Evolutionary conservation across 306 rosid genomes (phyloP), one percentile per base, ranked within the genome.

Genomic region (Quercus alba): DNA sequence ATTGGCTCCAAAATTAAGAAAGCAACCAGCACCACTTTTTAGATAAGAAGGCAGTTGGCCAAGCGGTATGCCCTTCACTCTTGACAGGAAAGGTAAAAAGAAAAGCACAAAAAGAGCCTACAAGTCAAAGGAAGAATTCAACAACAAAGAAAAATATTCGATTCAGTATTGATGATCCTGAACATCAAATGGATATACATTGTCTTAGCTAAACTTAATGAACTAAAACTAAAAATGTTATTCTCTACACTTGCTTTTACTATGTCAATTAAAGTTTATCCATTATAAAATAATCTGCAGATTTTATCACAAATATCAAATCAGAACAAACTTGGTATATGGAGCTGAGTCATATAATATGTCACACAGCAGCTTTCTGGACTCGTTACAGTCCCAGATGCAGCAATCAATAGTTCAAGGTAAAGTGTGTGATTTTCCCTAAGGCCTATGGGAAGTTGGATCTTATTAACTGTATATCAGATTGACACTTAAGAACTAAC

Each of bases 101-200:
- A 92, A 86, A 75, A 94, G 82, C 25, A 92, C 84, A 77, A 94
- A 94, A 79, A 92, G 89, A 55, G 97, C 97, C 98, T 92, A 75
- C 88, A 82, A 44, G 70, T 23, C 59, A 19, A 75, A 77, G 28
- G 38, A 58, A 72, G 6, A 81, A 74, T 74, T 28, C 51, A 66
- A 69, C 44, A 75, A 64, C 26, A 77, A 72, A 54, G 56, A 12
- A 12, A 33, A 66, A 79, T 52, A 79, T 52, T 46, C 14, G 18
- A 55, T 61, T 69, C 23, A 54, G 26, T 31, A 62, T 56, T 75
- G 52, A 70, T 46, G 78, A 67, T 67, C 56, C 76, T 58, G 79
- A 63, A 56, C 70, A 68, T 74, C 44, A 70, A 76, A 64, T 51
- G 73, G 77, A n/a, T 28, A 63, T 18, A 63, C 54, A 75, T 66